phyloP scores from a whole-genome alignment of 2,329 filamentous ascomycete genomes.

The Diaporthe amygdali region DNA sequence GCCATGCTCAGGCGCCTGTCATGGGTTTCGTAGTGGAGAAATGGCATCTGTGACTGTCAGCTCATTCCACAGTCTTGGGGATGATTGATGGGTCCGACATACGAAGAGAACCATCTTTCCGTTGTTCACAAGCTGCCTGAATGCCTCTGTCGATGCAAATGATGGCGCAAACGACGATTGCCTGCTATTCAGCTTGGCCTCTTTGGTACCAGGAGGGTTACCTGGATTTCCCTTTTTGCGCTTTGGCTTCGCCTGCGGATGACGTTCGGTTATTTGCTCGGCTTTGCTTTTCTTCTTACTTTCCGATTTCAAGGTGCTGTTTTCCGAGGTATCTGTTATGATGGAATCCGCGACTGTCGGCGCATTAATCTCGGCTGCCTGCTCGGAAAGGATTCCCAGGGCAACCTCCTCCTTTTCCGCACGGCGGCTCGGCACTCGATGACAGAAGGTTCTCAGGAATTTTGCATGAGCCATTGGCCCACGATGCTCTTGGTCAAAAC shows the following conservation, averaged over 20 bases:
- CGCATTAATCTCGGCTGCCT: conserved; percentile 25
- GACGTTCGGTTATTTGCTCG: conserved; percentile 41
- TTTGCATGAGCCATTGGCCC: conserved; percentile 63
- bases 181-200: conserved; percentile 29
- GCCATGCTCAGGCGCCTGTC: conserved; percentile 61
- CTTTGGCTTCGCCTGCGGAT: conserved; percentile 37
- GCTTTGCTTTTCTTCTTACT: conserved; percentile 42
- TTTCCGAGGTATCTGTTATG: conserved; percentile 27
- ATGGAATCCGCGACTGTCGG: conserved; percentile 12
- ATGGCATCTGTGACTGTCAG: conserved; percentile 59
- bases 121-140: conserved; percentile 35
- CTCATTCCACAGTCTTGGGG: conserved; percentile 9
- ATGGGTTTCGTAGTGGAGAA: conserved; percentile 68
- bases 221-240: conserved; percentile 40
- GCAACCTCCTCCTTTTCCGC: conserved; percentile 38
- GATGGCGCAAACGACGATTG: conserved; percentile 18
- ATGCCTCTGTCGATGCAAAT: conserved; percentile 34
- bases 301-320: conserved; percentile 30
- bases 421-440: conserved; percentile 48
- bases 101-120: conserved; percentile 42
- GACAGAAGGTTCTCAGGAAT: conserved; percentile 66
- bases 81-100: conserved; percentile 20
- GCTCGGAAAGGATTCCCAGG: conserved; percentile 25
- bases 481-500: conserved; percentile 66
- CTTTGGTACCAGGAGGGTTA: conserved; percentile 40